These are phyloP conservation scores for Suillus subaureus DNA, from an alignment of 768 basidiomycete genomes.

Conservation along the genomic window DNA sequence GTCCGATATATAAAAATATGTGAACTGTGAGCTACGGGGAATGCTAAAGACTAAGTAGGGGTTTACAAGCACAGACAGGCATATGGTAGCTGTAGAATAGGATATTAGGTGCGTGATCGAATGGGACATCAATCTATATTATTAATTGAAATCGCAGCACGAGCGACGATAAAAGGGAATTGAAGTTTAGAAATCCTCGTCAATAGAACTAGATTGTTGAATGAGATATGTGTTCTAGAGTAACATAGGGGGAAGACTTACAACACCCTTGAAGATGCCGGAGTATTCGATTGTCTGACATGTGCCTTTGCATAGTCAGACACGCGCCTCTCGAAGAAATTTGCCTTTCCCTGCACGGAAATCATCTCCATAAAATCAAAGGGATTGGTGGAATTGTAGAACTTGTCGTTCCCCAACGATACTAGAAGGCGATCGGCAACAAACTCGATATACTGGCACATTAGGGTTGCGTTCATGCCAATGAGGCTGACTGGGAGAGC, in stretches of 20 bases:
- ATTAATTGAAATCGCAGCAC: neutral
- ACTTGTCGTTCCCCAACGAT: constrained; percentile 79
- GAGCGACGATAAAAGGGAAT: neutral
- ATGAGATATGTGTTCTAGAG: neutral
- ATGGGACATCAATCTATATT: neutral
- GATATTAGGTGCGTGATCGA: neutral
- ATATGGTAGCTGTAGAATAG: neutral
- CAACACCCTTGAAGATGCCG: neutral
- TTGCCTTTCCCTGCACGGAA: constrained; percentile 93
- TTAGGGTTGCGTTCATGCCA: constrained; percentile 87
- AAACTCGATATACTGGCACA: constrained; percentile 91
- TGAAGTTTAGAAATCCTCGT: constrained; percentile 13
- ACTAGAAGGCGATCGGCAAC: constrained; percentile 89
- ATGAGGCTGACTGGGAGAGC: constrained; percentile 86
- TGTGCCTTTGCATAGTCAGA: constrained; percentile 79
- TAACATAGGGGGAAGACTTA: neutral
- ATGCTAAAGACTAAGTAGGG: neutral
- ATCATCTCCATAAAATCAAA: constrained; percentile 97
- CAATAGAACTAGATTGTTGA: constrained; percentile 2
- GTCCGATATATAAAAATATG: neutral
- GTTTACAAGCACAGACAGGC: neutral
- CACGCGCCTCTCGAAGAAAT: constrained; percentile 96
- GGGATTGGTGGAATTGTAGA: constrained; percentile 78
- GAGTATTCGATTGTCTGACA: constrained; percentile 39
- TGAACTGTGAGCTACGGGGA: neutral